These are phyloP conservation scores for Lotus japonicus DNA, from an alignment of 306 rosid genomes.

Conservation along the genomic window DNA sequence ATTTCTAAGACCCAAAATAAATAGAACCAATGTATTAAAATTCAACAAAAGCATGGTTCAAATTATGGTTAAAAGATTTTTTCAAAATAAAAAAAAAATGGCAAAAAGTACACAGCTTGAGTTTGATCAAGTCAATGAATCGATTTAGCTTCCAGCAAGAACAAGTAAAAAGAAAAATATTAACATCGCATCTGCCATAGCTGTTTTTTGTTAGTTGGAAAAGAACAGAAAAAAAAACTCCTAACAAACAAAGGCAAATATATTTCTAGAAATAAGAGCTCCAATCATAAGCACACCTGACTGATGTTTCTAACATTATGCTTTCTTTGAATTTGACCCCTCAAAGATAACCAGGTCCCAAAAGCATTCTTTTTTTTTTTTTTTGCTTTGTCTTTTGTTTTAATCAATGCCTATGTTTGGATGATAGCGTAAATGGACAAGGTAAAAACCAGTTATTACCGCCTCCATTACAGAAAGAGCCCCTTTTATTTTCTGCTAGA, in stretches of 20 bases:
- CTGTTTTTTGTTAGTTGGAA: not conserved
- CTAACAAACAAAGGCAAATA: not conserved
- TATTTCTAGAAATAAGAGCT: not conserved
- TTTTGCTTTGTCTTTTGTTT: not conserved
- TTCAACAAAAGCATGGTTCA: not conserved
- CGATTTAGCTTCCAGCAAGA: not conserved
- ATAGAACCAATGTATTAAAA: not conserved
- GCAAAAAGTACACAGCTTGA: not conserved
- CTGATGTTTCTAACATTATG: not conserved
- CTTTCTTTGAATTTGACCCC: not conserved
- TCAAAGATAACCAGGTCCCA: not conserved
- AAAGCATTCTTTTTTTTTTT: not conserved
- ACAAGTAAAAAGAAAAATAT: not conserved
- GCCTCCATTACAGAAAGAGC: not conserved
- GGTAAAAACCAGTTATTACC: not conserved
- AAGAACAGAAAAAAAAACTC: not conserved
- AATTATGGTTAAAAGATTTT: not conserved
- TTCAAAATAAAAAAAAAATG: not conserved
- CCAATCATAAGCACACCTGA: not conserved
- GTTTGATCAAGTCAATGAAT: not conserved
- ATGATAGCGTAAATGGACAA: too few relatives aligned
- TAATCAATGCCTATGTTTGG: too few relatives aligned
- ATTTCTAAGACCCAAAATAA: not conserved
- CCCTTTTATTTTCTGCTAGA: not conserved
- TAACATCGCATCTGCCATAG: not conserved